phyloP scores from a whole-genome alignment of 2,329 filamentous ascomycete genomes.

The Arthrobotrys musiformis region DNA sequence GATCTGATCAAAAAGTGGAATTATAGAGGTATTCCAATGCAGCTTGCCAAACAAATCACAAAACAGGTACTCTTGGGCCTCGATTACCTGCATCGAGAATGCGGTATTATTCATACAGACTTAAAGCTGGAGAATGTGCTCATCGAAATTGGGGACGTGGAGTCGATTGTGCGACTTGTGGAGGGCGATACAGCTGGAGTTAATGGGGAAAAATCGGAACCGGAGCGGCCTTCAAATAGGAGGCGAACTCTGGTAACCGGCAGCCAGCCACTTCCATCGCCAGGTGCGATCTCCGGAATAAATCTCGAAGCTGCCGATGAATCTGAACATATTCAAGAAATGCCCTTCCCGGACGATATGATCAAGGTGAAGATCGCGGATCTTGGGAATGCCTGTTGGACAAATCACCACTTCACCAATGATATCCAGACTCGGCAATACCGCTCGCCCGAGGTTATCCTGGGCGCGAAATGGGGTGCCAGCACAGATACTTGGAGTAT shows the following conservation, averaged over 20 bases:
- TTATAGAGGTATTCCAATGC: slow-evolving; percentile 94
- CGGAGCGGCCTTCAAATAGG: slow-evolving; percentile 80
- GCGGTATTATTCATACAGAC: slow-evolving; percentile 98
- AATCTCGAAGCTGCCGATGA: slow-evolving; percentile 79
- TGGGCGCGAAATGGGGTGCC: slow-evolving; percentile 98
- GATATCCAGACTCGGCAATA: slow-evolving; percentile 99
- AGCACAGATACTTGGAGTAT: slow-evolving; percentile 99
- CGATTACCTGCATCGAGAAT: slow-evolving; percentile 96
- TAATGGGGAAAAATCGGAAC: slow-evolving; percentile 74
- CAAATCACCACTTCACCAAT: slow-evolving; percentile 98
- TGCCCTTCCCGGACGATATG: slow-evolving; percentile 69
- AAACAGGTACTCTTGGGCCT: slow-evolving; percentile 96
- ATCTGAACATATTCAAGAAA: slow-evolving; percentile 65
- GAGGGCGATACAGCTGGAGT: slow-evolving; percentile 64
- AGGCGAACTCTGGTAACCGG: slow-evolving; percentile 94
- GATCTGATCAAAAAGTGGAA: slow-evolving; percentile 76
- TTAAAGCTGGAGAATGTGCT: slow-evolving; percentile 97
- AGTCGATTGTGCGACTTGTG: slow-evolving; percentile 79
- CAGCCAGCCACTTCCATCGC: slow-evolving; percentile 93
- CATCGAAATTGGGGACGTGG: slow-evolving; percentile 98
- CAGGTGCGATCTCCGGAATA: slow-evolving; percentile 93
- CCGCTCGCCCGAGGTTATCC: slow-evolving; percentile 93
- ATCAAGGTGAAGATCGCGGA: slow-evolving; percentile 99
- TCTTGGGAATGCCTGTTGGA: slow-evolving; percentile 98
- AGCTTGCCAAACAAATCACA: slow-evolving; percentile 96